A percentile compares a stretch with the other conserved stretches of the same genome.
phyloP scores from a whole-genome alignment of 2,329 filamentous ascomycete species.

The Rutstroemia sp. region DNA sequence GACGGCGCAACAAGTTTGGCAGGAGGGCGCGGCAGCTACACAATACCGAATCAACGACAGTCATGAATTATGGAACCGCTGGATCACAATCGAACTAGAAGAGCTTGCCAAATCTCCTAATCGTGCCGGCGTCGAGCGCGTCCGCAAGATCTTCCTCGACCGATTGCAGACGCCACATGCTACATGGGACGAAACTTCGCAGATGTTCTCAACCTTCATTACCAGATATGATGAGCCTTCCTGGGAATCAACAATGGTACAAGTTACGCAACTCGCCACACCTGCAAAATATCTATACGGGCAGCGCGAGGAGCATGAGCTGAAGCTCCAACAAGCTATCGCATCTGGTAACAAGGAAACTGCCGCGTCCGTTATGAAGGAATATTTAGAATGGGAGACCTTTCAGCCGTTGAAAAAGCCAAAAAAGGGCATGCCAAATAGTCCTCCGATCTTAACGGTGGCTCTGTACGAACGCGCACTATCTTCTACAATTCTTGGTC shows the following conservation, averaged over 20 bases:
- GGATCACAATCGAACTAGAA: constrained; percentile 64
- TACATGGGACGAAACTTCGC: constrained; percentile 67
- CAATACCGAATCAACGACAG: constrained; percentile 71
- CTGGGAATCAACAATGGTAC: constrained; percentile 70
- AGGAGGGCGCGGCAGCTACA: constrained; percentile 63
- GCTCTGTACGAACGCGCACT: constrained; percentile 76
- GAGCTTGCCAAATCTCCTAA: constrained; percentile 52
- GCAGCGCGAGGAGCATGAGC: constrained; percentile 60
- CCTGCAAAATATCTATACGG: constrained; percentile 57
- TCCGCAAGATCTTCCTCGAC: constrained; percentile 63
- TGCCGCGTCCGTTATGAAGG: constrained; percentile 44
- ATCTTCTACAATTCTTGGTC: constrained; percentile 53
- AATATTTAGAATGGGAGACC: constrained; percentile 85
- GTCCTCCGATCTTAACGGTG: constrained; percentile 45
- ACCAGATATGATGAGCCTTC: constrained; percentile 61
- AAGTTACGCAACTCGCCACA: constrained; percentile 55
- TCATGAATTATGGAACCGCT: constrained; percentile 72
- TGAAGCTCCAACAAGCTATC: constrained; percentile 52
- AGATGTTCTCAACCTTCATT: constrained; percentile 67
- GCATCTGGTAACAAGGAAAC: constrained; percentile 48
- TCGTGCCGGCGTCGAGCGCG: constrained; percentile 51
- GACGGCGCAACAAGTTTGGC: constrained; percentile 60
- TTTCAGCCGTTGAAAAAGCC: constrained; percentile 48
- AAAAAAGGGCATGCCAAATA: constrained; percentile 38
- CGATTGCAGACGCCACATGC: constrained; percentile 66